Percentiles rank a stretch among this genome's conserved stretches.
Evolutionary conservation across 2,329 filamentous ascomycete genomes (phyloP).

Genomic region (Verticillium isaacii): DNA sequence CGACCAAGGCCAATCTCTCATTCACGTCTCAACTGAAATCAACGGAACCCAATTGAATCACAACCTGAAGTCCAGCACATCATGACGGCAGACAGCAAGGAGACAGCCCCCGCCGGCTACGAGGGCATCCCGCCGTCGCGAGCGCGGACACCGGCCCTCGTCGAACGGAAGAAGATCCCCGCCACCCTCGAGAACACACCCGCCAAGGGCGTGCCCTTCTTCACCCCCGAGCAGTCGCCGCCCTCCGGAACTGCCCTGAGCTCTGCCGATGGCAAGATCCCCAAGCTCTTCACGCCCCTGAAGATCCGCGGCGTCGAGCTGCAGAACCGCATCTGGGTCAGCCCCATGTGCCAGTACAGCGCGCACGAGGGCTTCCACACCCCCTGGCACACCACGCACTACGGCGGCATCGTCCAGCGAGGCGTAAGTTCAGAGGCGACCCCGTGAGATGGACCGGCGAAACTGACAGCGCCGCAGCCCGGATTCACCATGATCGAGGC

Average conservation of each 20-base stretch:
- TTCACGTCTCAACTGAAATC: too few relatives aligned
- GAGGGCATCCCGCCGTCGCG: slow-evolving; percentile 20
- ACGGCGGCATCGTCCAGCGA: slow-evolving; percentile 67
- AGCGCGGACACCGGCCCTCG: slow-evolving; percentile 14
- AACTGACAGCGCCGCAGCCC: not conserved
- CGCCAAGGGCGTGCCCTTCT: slow-evolving; percentile 35
- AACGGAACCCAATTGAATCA: too few relatives aligned
- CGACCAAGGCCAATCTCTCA: too few relatives aligned
- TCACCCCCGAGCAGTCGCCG: slow-evolving; percentile 40
- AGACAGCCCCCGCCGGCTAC: not conserved
- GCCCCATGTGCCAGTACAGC: slow-evolving; percentile 44
- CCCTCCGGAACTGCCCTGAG: slow-evolving; percentile 35
- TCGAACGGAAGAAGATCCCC: slow-evolving; percentile 15
- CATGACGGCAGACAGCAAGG: slow-evolving; percentile 1
- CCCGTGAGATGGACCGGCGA: not conserved
- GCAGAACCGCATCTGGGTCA: slow-evolving; percentile 40
- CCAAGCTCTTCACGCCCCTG: slow-evolving; percentile 44
- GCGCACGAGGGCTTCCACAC: slow-evolving; percentile 55
- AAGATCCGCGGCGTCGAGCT: slow-evolving; percentile 38
- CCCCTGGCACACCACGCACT: slow-evolving; percentile 67
- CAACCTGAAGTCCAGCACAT: not conserved
- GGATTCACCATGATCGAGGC: slow-evolving; percentile 54
- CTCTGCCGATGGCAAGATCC: slow-evolving; percentile 41
- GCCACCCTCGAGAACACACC: slow-evolving; percentile 16
- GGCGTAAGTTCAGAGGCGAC: slow-evolving; percentile 35